These are phyloP conservation scores for Sinapis alba DNA, from an alignment of 441 rosid species.

Conservation along the genomic window DNA sequence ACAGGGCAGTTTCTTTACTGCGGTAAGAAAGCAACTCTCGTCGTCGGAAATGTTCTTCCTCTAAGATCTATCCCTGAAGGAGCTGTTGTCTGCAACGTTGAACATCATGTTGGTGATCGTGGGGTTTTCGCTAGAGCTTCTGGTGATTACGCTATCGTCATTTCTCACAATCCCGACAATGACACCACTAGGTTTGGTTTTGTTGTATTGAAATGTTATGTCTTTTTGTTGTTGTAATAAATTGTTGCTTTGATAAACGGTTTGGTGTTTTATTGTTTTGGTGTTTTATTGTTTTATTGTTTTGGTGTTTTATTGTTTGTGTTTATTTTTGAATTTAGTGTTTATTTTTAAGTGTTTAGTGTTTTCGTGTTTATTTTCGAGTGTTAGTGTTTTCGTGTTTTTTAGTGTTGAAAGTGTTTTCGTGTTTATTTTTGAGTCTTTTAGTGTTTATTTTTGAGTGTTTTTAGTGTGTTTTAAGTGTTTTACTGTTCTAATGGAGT, in stretches of 20 bases:
- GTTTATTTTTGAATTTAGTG: neutral
- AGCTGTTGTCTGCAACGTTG: conserved; percentile 76
- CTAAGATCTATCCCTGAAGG: conserved; percentile 77
- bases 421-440: too few relatives aligned
- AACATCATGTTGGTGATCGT: conserved; percentile 82
- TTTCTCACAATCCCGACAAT: conserved; percentile 79
- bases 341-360: neutral
- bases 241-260: neutral
- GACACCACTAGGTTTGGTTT: conserved; percentile 61
- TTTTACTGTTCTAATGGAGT: neutral
- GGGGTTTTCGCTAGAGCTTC: conserved; percentile 71
- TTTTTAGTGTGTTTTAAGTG: neutral
- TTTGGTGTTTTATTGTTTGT: neutral
- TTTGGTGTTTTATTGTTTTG: neutral
- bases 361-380: too few relatives aligned
- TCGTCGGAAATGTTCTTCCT: conserved; percentile 74
- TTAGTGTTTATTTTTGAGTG: too few relatives aligned
- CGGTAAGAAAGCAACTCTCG: conserved; percentile 71
- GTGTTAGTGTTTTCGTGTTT: neutral
- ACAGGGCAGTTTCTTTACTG: conserved; percentile 80
- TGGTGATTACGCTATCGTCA: conserved; percentile 76
- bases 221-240: neutral
- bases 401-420: too few relatives aligned
- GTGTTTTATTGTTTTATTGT: neutral
- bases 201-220: neutral